Percentiles rank a stretch among this genome's conserved stretches.
These are phyloP conservation scores for Candida railenensis DNA, from an alignment of 805 yeast species.

Conservation along the genomic window DNA sequence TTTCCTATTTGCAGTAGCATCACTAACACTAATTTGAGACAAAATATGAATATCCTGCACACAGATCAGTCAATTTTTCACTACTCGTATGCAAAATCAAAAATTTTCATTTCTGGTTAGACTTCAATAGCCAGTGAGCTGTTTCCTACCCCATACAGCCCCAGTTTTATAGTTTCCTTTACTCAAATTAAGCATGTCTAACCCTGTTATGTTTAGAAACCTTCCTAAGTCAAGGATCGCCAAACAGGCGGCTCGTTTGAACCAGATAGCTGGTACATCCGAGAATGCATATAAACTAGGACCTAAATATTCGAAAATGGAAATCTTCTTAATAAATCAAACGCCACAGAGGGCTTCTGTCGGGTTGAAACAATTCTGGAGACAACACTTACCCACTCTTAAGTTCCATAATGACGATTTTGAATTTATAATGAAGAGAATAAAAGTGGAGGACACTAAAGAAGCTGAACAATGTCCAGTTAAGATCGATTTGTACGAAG, in stretches of 20 bases:
- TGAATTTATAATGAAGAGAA: conserved; percentile 58
- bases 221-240: conserved; percentile 42
- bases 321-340: conserved; percentile 49
- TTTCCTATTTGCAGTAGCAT: too few relatives aligned
- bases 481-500: conserved; percentile 38
- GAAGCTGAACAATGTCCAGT: conserved; percentile 47
- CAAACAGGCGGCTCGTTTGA: conserved; percentile 50
- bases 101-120: not conserved
- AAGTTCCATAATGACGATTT: conserved; percentile 80
- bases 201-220: conserved; percentile 15
- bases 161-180: not conserved
- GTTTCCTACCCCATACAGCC: too few relatives aligned
- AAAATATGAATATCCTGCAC: not conserved
- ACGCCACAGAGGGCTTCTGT: conserved; percentile 49
- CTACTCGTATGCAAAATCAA: not conserved
- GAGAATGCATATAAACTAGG: conserved; percentile 33
- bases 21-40: too few relatives aligned
- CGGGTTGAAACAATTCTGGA: conserved; percentile 79
- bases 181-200: not conserved
- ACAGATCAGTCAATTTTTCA: not conserved
- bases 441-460: conserved; percentile 41
- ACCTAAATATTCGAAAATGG: conserved; percentile 35
- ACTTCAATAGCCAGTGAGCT: too few relatives aligned
- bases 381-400: conserved; percentile 67
- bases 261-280: conserved; percentile 50